Base-by-base conservation (phyloP, 2,329 filamentous ascomycete species). In the Verticillium alfalfae region DNA sequence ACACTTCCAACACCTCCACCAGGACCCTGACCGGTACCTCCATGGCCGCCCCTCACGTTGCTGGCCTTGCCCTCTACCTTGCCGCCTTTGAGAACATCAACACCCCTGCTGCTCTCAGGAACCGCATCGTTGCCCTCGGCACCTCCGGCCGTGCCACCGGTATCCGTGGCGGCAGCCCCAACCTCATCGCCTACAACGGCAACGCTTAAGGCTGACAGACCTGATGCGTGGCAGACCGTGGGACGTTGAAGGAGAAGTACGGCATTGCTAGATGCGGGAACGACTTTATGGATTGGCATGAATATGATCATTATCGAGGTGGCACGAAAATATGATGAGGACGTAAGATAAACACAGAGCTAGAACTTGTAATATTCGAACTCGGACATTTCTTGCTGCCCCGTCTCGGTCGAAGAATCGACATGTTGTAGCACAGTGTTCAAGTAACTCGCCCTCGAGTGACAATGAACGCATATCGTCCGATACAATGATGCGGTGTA, bases 161-260 rank as follows among this genome's bases (percentile, higher is more conserved):
- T 64, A 64, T 82, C 1, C 76, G 75, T 59, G 72, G 67, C 63
- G 74, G 77, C 65, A 84, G 80, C 59, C 67, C 70, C 67, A 86
- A 87, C 76, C 68, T 76, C 62, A 75, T 88, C 59, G 82, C 80
- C 62, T 86, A 83, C 75, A 87, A 87, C 74, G 81, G 81, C 63
- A 56, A 56, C 57, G 26, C 39, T 37, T 41, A 34, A 54, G 34
- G 36, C 18, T 52, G 45, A 5, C 39, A 13, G 5, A 18, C 26
- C 55, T 22, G 36, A 16, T 34, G 16, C 13, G 22, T 18, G n/a
- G 9, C 18, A 41, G 45, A 52, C n/a, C 45, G 12, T 22, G n/a
- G 10, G n/a, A 2, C 6, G 3, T 10, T 5, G 6, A 13, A 6
- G 18, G 2, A 37, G 36, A 13, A 37, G 18, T 10, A 52, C 5